Conservation (phyloP, 495 filamentous ascomycete genomes). For the Penicilliopsis zonata region DNA sequence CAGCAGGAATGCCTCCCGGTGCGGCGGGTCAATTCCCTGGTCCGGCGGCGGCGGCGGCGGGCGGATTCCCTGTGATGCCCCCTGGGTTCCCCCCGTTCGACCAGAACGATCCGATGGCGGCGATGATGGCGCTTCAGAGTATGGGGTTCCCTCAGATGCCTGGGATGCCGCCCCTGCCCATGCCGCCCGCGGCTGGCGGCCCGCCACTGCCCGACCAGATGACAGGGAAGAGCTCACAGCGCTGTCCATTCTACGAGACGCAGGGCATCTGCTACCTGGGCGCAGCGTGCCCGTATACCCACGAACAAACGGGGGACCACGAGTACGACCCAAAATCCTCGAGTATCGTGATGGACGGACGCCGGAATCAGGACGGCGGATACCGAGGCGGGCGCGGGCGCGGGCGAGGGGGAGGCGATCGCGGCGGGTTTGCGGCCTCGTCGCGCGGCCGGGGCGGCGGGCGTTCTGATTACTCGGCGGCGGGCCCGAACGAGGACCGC, state of each 20-base stretch:
- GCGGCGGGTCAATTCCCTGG: conserved; percentile 17
- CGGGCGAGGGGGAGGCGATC: conserved; percentile 33
- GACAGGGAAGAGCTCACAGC: conserved; percentile 31
- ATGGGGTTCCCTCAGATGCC: conserved; percentile 51
- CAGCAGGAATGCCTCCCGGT: conserved; percentile 6
- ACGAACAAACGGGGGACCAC: conserved; percentile 46
- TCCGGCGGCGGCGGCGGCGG: conserved; percentile 13
- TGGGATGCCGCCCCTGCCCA: conserved; percentile 36
- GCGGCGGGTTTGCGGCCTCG: conserved; percentile 30
- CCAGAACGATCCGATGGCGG: conserved; percentile 54
- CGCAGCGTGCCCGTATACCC: conserved; percentile 68
- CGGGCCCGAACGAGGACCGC: conserved; percentile 62
- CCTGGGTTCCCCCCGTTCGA: conserved; percentile 41
- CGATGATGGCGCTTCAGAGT: conserved; percentile 59
- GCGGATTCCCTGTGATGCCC: conserved; percentile 37
- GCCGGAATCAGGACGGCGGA: conserved; percentile 7
- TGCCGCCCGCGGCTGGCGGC: conserved; percentile 15
- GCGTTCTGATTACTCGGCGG: conserved; percentile 60
- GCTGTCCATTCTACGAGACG: conserved; percentile 79
- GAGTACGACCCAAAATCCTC: conserved; percentile 80
- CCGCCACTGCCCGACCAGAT: conserved; percentile 18
- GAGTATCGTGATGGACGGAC: conserved; percentile 26
- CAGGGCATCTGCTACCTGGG: conserved; percentile 79
- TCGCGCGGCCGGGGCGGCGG: conserved; percentile 35
- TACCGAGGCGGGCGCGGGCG: conserved; percentile 30